phyloP scores from a whole-genome alignment of 441 rosid genomes.

The Bruguiera hainesii region DNA sequence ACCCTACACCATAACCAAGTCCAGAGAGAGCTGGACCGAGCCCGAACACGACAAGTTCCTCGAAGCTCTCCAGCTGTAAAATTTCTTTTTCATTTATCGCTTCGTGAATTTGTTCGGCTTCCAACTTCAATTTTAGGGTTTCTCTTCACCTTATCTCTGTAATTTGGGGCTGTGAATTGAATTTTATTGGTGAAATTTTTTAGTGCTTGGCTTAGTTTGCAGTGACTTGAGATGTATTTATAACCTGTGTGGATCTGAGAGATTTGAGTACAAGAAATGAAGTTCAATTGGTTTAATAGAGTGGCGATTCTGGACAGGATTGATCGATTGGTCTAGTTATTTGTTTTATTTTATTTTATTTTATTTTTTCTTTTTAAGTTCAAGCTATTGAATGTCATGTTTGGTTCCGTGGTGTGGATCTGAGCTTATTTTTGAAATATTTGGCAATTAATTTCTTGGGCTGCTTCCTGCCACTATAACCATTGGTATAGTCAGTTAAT shows the following conservation, averaged over 20 bases:
- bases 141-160: background rate
- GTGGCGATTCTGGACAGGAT: background rate
- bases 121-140: slow-evolving; percentile 8
- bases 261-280: slow-evolving; percentile 1
- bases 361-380: background rate
- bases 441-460: no score
- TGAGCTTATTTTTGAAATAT: no score
- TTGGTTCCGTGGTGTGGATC: no score
- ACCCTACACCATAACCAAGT: slow-evolving; percentile 89
- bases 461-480: no score
- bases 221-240: background rate
- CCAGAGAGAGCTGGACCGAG: slow-evolving; percentile 96
- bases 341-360: background rate
- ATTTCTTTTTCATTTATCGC: slow-evolving; percentile 21
- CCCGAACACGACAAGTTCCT: slow-evolving; percentile 92
- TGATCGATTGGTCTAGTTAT: background rate
- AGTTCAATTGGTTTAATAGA: background rate
- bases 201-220: background rate
- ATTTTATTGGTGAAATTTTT: background rate
- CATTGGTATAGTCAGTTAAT: no score
- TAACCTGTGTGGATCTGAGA: background rate
- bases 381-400: no score
- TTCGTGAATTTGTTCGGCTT: background rate
- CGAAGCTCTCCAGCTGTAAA: slow-evolving; percentile 93
- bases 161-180: slow-evolving; percentile 17